Conservation (phyloP, 345 rosid genomes). For the Reutealis trisperma region DNA sequence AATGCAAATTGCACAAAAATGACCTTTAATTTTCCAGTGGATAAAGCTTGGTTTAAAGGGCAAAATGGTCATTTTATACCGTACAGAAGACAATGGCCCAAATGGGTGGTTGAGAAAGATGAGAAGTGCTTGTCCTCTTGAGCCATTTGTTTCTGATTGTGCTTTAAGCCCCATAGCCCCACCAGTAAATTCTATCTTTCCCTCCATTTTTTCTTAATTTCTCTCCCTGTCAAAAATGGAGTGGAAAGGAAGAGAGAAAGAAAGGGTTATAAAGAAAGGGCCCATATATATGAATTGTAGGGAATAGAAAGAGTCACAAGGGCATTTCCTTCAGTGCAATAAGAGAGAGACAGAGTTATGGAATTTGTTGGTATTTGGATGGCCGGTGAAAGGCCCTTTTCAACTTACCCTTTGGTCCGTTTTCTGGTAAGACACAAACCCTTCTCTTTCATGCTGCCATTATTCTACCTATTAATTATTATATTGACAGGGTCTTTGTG, state of each 20-base stretch:
- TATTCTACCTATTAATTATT: conserved; percentile 7
- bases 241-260: conserved; percentile 20
- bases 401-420: conserved; percentile 51
- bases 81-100: conserved; percentile 22
- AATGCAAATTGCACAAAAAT: conserved; percentile 15
- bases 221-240: not conserved
- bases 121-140: conserved; percentile 44
- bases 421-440: conserved; percentile 22
- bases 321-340: conserved; percentile 21
- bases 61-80: conserved; percentile 16
- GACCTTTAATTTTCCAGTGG: conserved; percentile 17
- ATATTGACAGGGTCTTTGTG: conserved; percentile 9
- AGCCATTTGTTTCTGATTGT: conserved; percentile 24
- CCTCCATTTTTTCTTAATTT: not conserved
- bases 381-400: conserved; percentile 63
- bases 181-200: conserved; percentile 21
- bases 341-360: not conserved
- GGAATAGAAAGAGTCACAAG: conserved; percentile 16
- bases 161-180: conserved; percentile 16
- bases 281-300: not conserved
- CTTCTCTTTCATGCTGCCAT: conserved; percentile 32
- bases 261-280: conserved; percentile 33
- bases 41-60: conserved; percentile 8
- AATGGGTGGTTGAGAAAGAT: conserved; percentile 55
- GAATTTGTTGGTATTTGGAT: conserved; percentile 15